A percentile compares a stretch with the other conserved stretches of the same genome.
Conservation (phyloP, 2,329 filamentous ascomycete genomes). For the Colletotrichum filicis region DNA sequence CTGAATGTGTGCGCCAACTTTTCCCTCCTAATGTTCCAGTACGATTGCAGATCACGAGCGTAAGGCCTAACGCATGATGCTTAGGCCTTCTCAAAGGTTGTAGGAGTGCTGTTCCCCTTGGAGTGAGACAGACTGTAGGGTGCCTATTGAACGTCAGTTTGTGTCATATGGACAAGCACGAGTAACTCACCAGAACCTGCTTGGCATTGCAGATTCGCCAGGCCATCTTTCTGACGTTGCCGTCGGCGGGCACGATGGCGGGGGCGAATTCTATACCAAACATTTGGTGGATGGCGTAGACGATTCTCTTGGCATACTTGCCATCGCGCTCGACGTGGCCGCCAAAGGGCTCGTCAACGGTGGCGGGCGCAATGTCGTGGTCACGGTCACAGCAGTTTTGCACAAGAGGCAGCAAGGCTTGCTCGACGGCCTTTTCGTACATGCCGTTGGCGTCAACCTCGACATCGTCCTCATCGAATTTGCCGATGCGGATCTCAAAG, state of each 20-base stretch:
- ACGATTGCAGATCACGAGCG: neutral
- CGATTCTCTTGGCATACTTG: conserved; percentile 89
- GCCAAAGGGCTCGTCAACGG: conserved; percentile 84
- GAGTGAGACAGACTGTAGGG: conserved; percentile 78
- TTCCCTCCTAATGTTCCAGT: neutral
- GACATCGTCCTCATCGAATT: conserved; percentile 81
- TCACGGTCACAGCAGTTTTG: conserved; percentile 94
- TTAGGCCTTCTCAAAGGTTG: conserved; percentile 26
- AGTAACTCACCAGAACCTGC: conserved; percentile 83
- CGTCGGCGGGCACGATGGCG: conserved; percentile 91
- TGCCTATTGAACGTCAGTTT: conserved; percentile 57
- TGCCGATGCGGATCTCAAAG: conserved; percentile 87
- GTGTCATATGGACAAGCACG: too few relatives aligned
- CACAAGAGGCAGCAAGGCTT: conserved; percentile 82
- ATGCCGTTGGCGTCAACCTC: conserved; percentile 68
- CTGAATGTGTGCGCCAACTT: neutral
- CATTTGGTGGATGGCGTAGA: conserved; percentile 96
- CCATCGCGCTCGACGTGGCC: conserved; percentile 85
- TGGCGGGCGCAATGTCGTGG: conserved; percentile 87
- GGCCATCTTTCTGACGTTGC: conserved; percentile 88
- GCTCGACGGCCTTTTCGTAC: conserved; percentile 78
- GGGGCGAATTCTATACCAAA: conserved; percentile 96
- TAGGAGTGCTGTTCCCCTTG: conserved; percentile 68
- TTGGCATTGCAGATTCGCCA: conserved; percentile 98
- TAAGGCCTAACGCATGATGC: neutral